A percentile compares a stretch with the other conserved stretches of the same genome.
phyloP scores from a whole-genome alignment of 129 eudicot genomes.

The Centrapalus pauciflorus region DNA sequence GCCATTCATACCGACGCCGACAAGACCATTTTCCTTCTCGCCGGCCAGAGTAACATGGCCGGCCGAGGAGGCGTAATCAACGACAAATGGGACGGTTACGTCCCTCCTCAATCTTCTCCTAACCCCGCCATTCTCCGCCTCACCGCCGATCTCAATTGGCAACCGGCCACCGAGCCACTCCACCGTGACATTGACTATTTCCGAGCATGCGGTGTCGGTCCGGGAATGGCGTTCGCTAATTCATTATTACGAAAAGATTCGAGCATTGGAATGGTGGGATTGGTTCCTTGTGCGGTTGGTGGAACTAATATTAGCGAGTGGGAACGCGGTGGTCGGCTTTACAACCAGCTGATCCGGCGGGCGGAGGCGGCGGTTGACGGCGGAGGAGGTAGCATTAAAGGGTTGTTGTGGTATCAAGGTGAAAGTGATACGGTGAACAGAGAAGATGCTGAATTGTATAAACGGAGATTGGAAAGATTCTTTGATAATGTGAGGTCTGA shows the following conservation, averaged over 20 bases:
- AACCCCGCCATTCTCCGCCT: constrained; percentile 42
- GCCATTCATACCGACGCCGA: not conserved
- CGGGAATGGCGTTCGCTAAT: constrained; percentile 58
- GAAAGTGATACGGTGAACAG: constrained; percentile 50
- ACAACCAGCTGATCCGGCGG: constrained; percentile 43
- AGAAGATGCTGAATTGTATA: constrained; percentile 48
- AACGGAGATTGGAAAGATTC: constrained; percentile 40
- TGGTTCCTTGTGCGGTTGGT: constrained; percentile 72
- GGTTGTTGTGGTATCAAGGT: constrained; percentile 68
- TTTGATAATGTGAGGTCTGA: constrained; percentile 45
- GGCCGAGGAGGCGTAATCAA: constrained; percentile 63
- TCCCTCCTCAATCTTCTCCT: constrained; percentile 38
- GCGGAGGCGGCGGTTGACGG: constrained; percentile 37
- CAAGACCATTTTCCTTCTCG: constrained; percentile 43
- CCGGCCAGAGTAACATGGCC: constrained; percentile 76
- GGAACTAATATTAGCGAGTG: constrained; percentile 67
- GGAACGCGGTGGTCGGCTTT: constrained; percentile 50
- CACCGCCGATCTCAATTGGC: constrained; percentile 38
- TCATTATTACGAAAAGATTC: constrained; percentile 26
- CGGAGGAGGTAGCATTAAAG: constrained; percentile 50
- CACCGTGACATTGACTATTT: constrained; percentile 48
- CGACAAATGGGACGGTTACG: constrained; percentile 49
- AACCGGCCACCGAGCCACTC: constrained; percentile 48
- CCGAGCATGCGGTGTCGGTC: constrained; percentile 57
- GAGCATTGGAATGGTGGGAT: constrained; percentile 35